Conservation (phyloP, 352 stramenopile species). For the Pythium volutum region DNA sequence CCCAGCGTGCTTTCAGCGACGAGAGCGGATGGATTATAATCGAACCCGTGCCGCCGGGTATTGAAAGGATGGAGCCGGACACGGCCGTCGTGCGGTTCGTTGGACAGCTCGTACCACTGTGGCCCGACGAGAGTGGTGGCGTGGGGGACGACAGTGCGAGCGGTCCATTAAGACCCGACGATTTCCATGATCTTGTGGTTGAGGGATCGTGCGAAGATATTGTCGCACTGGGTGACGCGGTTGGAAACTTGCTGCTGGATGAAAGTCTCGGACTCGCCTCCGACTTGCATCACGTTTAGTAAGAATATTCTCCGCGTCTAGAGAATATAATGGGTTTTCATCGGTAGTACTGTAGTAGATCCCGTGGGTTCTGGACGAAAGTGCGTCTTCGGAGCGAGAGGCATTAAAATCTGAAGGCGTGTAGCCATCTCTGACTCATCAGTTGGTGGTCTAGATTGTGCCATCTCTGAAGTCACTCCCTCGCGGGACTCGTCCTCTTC, state of each 20-base stretch:
- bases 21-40: slow-evolving; percentile 11
- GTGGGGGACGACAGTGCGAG: background rate
- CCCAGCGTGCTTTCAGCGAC: slow-evolving; percentile 11
- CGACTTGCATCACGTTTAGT: background rate
- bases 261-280: slow-evolving; percentile 2
- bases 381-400: too few species aligned
- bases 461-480: slow-evolving; percentile 7
- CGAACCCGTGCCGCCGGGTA: slow-evolving; percentile 1
- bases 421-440: slow-evolving; percentile 1
- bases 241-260: slow-evolving; percentile 6
- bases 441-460: background rate
- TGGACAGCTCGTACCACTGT: slow-evolving; percentile 5
- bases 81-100: slow-evolving; percentile 9
- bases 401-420: background rate
- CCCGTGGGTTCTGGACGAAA: too few species aligned
- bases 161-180: background rate
- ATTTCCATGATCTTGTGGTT: slow-evolving; percentile 9
- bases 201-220: slow-evolving; percentile 3
- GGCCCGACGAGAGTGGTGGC: background rate
- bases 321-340: too few species aligned
- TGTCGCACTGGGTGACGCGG: slow-evolving; percentile 2
- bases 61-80: background rate
- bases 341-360: too few species aligned
- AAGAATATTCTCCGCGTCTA: background rate
- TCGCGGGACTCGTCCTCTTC: background rate